Evolutionary conservation across 2,329 filamentous ascomycete species (phyloP).

Genomic region (Cercospora brassicicola): DNA sequence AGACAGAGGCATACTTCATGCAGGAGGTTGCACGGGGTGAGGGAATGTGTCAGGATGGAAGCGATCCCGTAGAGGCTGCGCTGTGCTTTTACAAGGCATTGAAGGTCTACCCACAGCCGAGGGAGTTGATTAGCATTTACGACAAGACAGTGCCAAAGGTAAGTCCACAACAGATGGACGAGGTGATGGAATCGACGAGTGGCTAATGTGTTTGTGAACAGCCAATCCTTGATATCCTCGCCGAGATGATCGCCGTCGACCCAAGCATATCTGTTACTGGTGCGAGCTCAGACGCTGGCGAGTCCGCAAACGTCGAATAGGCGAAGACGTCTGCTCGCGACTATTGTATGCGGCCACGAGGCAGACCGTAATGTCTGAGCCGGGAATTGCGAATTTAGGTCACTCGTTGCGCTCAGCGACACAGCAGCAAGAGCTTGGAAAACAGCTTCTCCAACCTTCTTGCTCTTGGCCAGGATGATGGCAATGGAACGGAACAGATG

Average conservation of each 20-base stretch:
- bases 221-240: constrained; percentile 91
- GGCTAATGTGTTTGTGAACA: constrained; percentile 41
- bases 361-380: neutral
- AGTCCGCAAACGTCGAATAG: constrained; percentile 37
- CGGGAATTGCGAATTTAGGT: neutral
- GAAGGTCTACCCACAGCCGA: constrained; percentile 94
- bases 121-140: constrained; percentile 93
- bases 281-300: constrained; percentile 31
- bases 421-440: neutral
- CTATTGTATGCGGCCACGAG: neutral
- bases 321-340: neutral
- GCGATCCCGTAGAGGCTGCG: constrained; percentile 76
- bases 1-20: constrained; percentile 96
- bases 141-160: constrained; percentile 98
- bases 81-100: constrained; percentile 97
- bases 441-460: neutral
- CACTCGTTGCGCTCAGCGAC: neutral
- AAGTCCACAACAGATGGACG: constrained; percentile 15
- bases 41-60: constrained; percentile 77
- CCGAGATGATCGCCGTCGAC: constrained; percentile 97
- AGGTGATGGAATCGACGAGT: neutral
- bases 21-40: constrained; percentile 90
- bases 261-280: constrained; percentile 52
- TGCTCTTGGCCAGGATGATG: neutral
- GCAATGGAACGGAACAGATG: neutral